Percentiles rank a stretch among this genome's conserved stretches.
These are phyloP conservation scores for Entophlyctis luteolus DNA, from an alignment of 192 early-diverging fungal genomes.

Conservation along the genomic window DNA sequence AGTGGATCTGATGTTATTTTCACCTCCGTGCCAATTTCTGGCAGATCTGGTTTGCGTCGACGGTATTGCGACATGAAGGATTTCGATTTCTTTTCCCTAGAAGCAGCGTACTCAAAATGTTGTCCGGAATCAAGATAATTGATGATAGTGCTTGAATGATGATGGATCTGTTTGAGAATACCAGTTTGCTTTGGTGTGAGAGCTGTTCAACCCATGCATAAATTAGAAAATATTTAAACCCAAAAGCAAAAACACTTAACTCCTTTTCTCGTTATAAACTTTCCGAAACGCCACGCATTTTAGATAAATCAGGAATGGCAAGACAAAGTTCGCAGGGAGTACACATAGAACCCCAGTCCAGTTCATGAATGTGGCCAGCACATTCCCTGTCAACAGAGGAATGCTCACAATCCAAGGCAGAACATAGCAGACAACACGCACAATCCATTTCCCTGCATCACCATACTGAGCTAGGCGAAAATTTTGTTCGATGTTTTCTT, in stretches of 20 bases:
- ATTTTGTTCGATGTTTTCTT: constrained; percentile 51
- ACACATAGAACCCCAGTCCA: constrained; percentile 56
- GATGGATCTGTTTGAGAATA: constrained; percentile 46
- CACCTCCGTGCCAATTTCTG: too few relatives aligned
- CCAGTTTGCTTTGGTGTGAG: constrained; percentile 42
- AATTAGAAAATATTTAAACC: background rate
- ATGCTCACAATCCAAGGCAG: constrained; percentile 47
- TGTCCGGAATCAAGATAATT: constrained; percentile 36
- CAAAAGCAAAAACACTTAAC: constrained; percentile 1
- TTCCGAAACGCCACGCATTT: constrained; percentile 47
- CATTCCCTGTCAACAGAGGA: constrained; percentile 42
- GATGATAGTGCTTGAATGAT: constrained; percentile 39
- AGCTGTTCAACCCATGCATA: background rate
- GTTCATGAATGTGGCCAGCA: constrained; percentile 37
- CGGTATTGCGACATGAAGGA: too few relatives aligned
- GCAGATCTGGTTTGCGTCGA: too few relatives aligned
- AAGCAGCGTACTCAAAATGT: too few relatives aligned
- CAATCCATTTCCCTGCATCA: background rate
- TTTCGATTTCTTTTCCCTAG: too few relatives aligned
- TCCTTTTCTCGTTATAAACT: constrained; percentile 41
- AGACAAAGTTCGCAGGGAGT: constrained; percentile 51
- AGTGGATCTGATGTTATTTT: too few relatives aligned
- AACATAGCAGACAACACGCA: constrained; percentile 26
- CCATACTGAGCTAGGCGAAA: background rate
- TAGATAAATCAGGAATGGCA: constrained; percentile 55